Evolutionary conservation across 306 rosid species (phyloP).

Genomic region (Vigna mungo): DNA sequence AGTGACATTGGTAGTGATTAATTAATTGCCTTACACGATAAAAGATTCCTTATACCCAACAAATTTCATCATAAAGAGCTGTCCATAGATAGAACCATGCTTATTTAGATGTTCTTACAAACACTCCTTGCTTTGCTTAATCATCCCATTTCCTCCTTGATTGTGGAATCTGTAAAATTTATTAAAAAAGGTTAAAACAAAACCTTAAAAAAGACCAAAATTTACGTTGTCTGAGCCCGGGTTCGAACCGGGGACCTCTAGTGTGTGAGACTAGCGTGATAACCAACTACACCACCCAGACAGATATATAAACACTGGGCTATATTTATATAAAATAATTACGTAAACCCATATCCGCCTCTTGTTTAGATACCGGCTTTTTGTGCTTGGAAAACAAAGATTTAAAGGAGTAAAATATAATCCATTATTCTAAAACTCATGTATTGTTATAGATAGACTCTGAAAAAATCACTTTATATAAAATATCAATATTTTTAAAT

Average conservation of each 20-base stretch:
- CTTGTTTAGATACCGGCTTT: accelerated
- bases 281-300: constrained; percentile 56
- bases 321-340: too few relatives aligned
- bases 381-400: too few relatives aligned
- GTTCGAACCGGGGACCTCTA: constrained; percentile 53
- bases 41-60: too few relatives aligned
- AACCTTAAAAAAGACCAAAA: not conserved
- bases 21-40: not conserved
- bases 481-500: too few relatives aligned
- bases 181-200: not conserved
- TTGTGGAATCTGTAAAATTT: constrained; percentile 41
- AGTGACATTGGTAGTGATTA: not conserved
- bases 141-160: constrained; percentile 36
- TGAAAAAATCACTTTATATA: too few relatives aligned
- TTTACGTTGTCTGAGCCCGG: constrained; percentile 39
- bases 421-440: too few relatives aligned
- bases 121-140: not conserved
- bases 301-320: not conserved
- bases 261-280: constrained; percentile 54
- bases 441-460: too few relatives aligned
- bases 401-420: too few relatives aligned
- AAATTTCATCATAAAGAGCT: not conserved
- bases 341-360: too few relatives aligned
- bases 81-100: not conserved
- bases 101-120: constrained; percentile 3